Conservation (phyloP, 257 asterid species). For the Fraxinus excelsior region DNA sequence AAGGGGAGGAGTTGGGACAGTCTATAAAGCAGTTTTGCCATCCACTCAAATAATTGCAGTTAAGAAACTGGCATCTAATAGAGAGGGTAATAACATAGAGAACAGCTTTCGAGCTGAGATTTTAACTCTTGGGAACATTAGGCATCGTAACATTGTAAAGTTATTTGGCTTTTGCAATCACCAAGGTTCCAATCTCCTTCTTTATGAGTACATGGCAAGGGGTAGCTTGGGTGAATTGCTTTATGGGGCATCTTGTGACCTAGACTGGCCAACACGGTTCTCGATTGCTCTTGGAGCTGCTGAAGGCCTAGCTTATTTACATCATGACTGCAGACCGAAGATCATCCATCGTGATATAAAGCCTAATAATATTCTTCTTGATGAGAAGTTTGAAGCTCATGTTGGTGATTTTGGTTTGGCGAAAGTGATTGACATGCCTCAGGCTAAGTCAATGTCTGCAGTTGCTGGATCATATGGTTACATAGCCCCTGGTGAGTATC, state of each 20-base stretch:
- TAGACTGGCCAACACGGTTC: conserved; percentile 86
- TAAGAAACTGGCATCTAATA: conserved; percentile 75
- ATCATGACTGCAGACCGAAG: conserved; percentile 88
- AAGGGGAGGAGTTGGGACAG: conserved; percentile 87
- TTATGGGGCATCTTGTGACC: conserved; percentile 53
- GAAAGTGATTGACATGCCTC: conserved; percentile 95
- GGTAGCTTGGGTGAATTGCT: conserved; percentile 94
- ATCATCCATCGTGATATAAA: conserved; percentile 90
- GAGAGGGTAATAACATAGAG: conserved; percentile 76
- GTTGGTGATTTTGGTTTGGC: conserved; percentile 98
- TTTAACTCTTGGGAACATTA: conserved; percentile 75
- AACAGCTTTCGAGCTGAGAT: conserved; percentile 83
- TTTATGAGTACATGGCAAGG: conserved; percentile 84
- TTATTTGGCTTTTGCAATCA: conserved; percentile 85
- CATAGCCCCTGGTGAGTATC: conserved; percentile 86
- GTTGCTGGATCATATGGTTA: conserved; percentile 98
- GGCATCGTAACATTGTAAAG: conserved; percentile 94
- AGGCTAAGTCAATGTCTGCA: conserved; percentile 89
- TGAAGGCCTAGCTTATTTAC: conserved; percentile 84
- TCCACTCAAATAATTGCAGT: conserved; percentile 69
- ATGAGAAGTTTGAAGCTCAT: conserved; percentile 90
- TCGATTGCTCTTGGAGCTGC: conserved; percentile 83
- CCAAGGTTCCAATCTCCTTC: conserved; percentile 84
- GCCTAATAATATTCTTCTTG: conserved; percentile 82
- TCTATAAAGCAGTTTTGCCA: conserved; percentile 77